Conservation (phyloP, 2,329 filamentous ascomycete genomes). For the Phialophora expanda region DNA sequence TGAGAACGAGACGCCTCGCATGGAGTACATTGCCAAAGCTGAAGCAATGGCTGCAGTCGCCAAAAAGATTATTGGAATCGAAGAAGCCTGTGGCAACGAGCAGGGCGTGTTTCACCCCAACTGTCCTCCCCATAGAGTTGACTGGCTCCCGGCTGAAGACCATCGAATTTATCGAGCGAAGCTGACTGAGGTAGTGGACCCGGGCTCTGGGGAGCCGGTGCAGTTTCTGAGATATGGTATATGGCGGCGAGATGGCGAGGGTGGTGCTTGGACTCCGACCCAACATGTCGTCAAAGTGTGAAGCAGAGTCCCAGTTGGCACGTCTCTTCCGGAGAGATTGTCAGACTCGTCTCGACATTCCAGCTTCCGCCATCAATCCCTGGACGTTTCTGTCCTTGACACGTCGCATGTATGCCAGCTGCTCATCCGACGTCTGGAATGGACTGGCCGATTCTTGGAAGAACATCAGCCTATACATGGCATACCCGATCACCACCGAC, state of each 20-base stretch:
- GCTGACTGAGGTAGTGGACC: constrained; percentile 1
- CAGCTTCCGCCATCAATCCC: neutral
- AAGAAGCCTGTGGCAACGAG: constrained; percentile 24
- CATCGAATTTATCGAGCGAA: constrained; percentile 13
- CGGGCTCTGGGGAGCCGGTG: neutral
- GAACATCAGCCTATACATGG: constrained; percentile 4
- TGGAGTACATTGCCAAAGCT: constrained; percentile 27
- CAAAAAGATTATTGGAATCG: constrained; percentile 25
- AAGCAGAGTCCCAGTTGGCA: neutral
- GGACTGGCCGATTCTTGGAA: neutral
- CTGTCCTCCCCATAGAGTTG: neutral
- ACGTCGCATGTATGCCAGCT: neutral
- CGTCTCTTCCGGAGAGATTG: neutral
- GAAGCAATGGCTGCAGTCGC: constrained; percentile 21
- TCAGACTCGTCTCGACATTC: neutral
- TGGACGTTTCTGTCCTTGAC: constrained; percentile 6
- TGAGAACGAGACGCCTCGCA: constrained; percentile 7
- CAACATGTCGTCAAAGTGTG: constrained; percentile 4
- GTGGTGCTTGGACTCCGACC: neutral
- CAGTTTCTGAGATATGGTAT: constrained; percentile 15
- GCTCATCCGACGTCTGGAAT: constrained; percentile 9
- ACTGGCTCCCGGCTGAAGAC: constrained; percentile 10
- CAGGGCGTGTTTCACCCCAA: constrained; percentile 12
- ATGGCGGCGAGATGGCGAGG: constrained; percentile 12
- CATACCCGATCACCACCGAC: constrained; percentile 6